phyloP scores from a whole-genome alignment of 805 yeast genomes.

The Citeromyces nyonsensis region DNA sequence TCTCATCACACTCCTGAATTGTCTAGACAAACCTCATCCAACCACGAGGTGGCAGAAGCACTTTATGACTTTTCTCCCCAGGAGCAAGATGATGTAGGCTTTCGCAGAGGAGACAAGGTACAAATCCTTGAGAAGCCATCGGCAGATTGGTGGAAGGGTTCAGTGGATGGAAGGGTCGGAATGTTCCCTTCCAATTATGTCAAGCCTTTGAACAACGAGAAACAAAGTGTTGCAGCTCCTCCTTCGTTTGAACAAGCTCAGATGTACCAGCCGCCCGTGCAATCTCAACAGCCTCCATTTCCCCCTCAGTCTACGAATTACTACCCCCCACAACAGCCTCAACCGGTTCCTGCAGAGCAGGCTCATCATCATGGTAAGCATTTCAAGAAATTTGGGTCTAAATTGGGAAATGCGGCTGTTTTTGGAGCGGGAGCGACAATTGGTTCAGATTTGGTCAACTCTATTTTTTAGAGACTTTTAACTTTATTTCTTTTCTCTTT shows the following conservation, averaged over 20 bases:
- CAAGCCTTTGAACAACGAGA: conserved; percentile 11
- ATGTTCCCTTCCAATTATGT: conserved; percentile 79
- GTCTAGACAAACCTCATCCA: neutral
- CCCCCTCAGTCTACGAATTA: conserved; percentile 5
- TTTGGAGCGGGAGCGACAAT: conserved; percentile 95
- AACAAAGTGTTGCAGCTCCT: conserved; percentile 8
- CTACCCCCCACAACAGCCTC: conserved; percentile 10
- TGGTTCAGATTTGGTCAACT: conserved; percentile 69
- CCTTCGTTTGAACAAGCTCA: conserved; percentile 11
- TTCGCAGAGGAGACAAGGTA: conserved; percentile 45
- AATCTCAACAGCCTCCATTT: conserved; percentile 18
- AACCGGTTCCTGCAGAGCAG: conserved; percentile 8
- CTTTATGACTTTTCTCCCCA: conserved; percentile 53
- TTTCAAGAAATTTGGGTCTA: conserved; percentile 53
- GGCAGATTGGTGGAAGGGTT: conserved; percentile 78
- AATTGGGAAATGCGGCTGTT: conserved; percentile 82
- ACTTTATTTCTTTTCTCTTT: too few species aligned
- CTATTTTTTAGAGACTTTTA: conserved; percentile 31
- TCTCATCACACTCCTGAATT: neutral
- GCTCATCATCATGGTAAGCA: conserved; percentile 12
- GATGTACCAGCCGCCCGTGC: conserved; percentile 7
- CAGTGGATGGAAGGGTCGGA: conserved; percentile 36
- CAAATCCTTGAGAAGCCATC: conserved; percentile 54
- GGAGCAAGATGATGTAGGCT: conserved; percentile 48
- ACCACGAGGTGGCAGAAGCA: conserved; percentile 32